Base-by-base conservation (phyloP, 2,329 filamentous ascomycete genomes). In the Xenosphaeropsis pyriputrescens region DNA sequence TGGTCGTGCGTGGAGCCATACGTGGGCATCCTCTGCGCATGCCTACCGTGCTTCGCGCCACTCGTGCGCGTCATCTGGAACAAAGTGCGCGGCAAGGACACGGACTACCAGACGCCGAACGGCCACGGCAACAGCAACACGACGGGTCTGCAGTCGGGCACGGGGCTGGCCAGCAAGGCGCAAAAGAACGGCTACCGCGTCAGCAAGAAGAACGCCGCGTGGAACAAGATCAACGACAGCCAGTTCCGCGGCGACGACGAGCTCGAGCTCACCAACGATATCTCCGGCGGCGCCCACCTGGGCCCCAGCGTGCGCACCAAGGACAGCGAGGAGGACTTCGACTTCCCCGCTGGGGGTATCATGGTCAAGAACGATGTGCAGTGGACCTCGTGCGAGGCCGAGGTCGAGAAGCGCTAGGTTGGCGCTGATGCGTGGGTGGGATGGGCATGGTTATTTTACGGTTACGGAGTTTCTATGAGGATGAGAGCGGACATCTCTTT, bases 241-340 rank as follows among this genome's bases (percentile, higher is more conserved):
- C 18, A 18, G 14, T 17, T 38, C 13, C 34, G 36, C 6, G 31
- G 18, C 16, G 39, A 41, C 19, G 39, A 41, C 22, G 39, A 41
- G 39, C 22, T 41, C 12, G 32, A 38, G 32, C 30, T 41, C 14
- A 41, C 39, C 2, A 41, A 41, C 18, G 31, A 41, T 30, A 38
- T 38, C 18, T 31, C 31, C 2, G 39, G 39, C 6, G 26, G 34
- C 9, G 29, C 29, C 12, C 34, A 36, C 9, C 17, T 9, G 7
- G 33, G 18, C 6, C 14, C 15, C 7, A 35, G 33, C 14, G n/a
- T 35, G 6, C 14, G 12, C n/a, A 19, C 33, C 2, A 35, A 35
- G 15, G 18, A 14, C 6, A 35, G 33, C 18, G 33, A 35, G 18
- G 33, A 35, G 33, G 18, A 35, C 12, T 14, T 14, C 30, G 13